phyloP scores from a whole-genome alignment of 331 rosid genomes.

The Prunus yedoensis region DNA sequence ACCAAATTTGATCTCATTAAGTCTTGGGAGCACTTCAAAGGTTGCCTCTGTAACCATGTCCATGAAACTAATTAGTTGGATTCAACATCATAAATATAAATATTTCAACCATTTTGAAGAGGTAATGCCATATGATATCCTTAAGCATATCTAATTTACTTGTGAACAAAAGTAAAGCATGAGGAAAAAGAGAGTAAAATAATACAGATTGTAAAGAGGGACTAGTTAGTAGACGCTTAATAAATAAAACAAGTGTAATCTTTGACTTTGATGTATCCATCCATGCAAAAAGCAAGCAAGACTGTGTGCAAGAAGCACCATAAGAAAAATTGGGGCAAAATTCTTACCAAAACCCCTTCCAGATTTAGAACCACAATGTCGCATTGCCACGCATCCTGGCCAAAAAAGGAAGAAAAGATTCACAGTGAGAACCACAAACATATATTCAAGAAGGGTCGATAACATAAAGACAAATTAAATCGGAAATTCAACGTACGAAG shows the following conservation, averaged over 20 bases:
- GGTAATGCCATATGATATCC: not conserved
- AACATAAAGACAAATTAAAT: not conserved
- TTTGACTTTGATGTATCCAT: not conserved
- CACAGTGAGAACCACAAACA: slow-evolving; percentile 2
- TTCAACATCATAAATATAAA: not conserved
- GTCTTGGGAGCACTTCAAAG: slow-evolving; percentile 90
- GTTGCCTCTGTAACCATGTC: slow-evolving; percentile 75
- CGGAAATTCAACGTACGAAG: too few relatives aligned
- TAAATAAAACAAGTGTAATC: not conserved
- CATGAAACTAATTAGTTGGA: slow-evolving; percentile 23
- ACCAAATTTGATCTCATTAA: slow-evolving; percentile 91
- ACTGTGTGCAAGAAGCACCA: not conserved
- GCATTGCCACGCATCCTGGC: slow-evolving; percentile 95
- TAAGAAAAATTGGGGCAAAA: not conserved
- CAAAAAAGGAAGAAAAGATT: slow-evolving; percentile 10
- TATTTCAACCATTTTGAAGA: not conserved
- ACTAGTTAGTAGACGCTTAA: not conserved
- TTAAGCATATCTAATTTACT: not conserved
- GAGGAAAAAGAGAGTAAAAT: not conserved
- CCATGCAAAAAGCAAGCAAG: not conserved
- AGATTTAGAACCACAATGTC: slow-evolving; percentile 89
- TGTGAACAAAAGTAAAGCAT: not conserved
- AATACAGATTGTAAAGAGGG: not conserved
- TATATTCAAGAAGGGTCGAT: not conserved
- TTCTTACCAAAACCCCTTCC: slow-evolving; percentile 96